Base-by-base conservation (phyloP, 495 filamentous ascomycete genomes). In the Xylaria cubensis region DNA sequence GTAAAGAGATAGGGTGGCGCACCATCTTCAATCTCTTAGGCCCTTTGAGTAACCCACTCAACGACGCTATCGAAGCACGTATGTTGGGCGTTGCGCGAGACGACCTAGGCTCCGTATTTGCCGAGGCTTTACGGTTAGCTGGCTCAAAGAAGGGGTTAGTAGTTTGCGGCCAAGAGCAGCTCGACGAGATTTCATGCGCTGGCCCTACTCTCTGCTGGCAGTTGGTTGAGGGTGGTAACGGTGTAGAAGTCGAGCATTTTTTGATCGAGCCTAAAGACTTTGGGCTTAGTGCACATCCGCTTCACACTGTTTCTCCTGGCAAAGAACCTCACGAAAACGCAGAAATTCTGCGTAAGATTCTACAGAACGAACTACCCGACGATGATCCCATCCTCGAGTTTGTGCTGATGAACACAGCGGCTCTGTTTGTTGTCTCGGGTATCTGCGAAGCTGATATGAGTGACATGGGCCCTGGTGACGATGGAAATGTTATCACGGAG, bases 1-100 rank as follows among this genome's bases (percentile, higher is more conserved):
- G 97, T 26, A 91, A 88, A 70, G 90, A 92, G 77, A 88, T 99
- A 12, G 94, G 94, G 64, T 93, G 94, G 82, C 89, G 95, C 56
- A 98, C 96, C 1, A 94, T 99, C 75, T 99, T 98, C 89, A 98
- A 99, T 82, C 86, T 98, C 0, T 88, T 98, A 66, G 96, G 97
- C 3, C 97, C 97, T 2, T 86, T 99, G 17, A 90, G 94, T 26
- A 98, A 98, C 80, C 97, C 96, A 0, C 84, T 94, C 4, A 91
- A 97, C 75, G 84, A 86, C 58, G 81, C 80, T 3, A 88, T 98
- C 44, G 96, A 98, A 81, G 95, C 96, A 3, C 90, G 97, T 29
- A 86, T 99, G 53, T 88, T 99, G 17, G 96, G 96, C 61, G 94
- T 98, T 21, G 94, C 94, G n/a, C 90, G 94, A 69, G 85, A 89